Evolutionary conservation across 352 stramenopile genomes (phyloP).

Genomic region (Phytophthora tubulina): DNA sequence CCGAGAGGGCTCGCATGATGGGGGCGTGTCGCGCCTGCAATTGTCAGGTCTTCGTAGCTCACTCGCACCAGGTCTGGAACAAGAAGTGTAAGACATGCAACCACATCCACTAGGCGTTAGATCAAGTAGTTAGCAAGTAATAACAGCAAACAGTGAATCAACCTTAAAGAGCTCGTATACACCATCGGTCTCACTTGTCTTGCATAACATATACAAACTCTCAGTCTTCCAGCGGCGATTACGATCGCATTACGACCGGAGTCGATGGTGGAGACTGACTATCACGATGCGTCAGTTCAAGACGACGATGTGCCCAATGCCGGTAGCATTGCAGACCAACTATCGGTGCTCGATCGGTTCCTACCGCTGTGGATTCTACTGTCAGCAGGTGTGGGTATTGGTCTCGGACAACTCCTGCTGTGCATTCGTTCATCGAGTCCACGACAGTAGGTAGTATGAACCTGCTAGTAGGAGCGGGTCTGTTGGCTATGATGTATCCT

Average conservation of each 20-base stretch:
- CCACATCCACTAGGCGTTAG: conserved; percentile 51
- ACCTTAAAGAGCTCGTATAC: too few species aligned
- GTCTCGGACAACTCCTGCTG: conserved; percentile 51
- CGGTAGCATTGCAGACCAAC: conserved; percentile 17
- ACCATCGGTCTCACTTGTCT: too few species aligned
- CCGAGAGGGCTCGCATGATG: conserved; percentile 51
- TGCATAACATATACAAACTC: too few species aligned
- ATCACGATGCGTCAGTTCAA: neutral
- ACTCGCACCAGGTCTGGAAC: conserved; percentile 66
- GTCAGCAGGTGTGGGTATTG: conserved; percentile 49
- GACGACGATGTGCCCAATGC: neutral
- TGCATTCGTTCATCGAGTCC: conserved; percentile 55
- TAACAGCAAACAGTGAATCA: neutral
- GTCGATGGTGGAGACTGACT: conserved; percentile 4
- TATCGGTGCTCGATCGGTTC: conserved; percentile 65
- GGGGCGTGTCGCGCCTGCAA: conserved; percentile 53
- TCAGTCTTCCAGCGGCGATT: too few species aligned
- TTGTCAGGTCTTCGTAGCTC: conserved; percentile 54
- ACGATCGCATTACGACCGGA: too few species aligned
- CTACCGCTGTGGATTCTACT: conserved; percentile 73
- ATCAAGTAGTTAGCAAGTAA: conserved; percentile 2
- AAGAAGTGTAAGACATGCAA: conserved; percentile 73
- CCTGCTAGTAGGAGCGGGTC: conserved; percentile 56
- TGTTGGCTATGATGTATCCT: conserved; percentile 76
- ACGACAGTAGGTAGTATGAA: conserved; percentile 65